Evolutionary conservation across 2,329 filamentous ascomycete species (phyloP), one percentile per base, ranked within the genome.

Genomic region (Penicillium fuscoglaucum): DNA sequence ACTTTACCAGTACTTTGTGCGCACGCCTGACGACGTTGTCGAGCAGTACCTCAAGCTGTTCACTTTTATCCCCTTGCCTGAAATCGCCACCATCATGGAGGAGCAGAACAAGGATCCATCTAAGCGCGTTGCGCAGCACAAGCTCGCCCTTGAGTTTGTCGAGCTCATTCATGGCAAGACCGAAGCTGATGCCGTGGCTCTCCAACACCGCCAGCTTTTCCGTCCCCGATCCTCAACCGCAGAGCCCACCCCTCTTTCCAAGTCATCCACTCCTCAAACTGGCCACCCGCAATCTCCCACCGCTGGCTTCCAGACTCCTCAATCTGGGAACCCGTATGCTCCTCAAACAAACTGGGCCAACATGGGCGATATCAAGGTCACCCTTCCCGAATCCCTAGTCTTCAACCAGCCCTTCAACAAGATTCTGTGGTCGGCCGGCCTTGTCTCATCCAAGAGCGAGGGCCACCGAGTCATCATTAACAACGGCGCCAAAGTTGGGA

Each of bases 1-100:
- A 58, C 81, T 98, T 1, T 98, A 98, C 73, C 85, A 93, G 72
- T 97, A 93, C 79, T 95, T 98, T 68, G 82, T 97, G 63, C 86
- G 91, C 51, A 88, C 89, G 0, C 81, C 92, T 0, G 95, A 99
- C 70, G 84, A 84, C 10, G 89, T 96, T 54, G 86, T 98, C 4
- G 90, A 92, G 74, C 83, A 82, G 33, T 89, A 96, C 61, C 81
- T 99, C 41, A 93, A 90, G 71, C 84, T 96, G 24, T 92, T 99
- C 72, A 99, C 95, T 0, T 96, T 99, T 72, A 75, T 96, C 39
- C 90, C 93, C 0, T 67, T 90, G 2, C 70, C 82, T 8, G 74
- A 85, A n/a, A 96, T 99, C 63, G 70, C 81, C 3, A 68, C 79
- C 15, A 74, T 90, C 52, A 90, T 98, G 84, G 73, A 79, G 33